phyloP scores from a whole-genome alignment of 2,329 filamentous ascomycete genomes.

The Ophiostoma quercus region DNA sequence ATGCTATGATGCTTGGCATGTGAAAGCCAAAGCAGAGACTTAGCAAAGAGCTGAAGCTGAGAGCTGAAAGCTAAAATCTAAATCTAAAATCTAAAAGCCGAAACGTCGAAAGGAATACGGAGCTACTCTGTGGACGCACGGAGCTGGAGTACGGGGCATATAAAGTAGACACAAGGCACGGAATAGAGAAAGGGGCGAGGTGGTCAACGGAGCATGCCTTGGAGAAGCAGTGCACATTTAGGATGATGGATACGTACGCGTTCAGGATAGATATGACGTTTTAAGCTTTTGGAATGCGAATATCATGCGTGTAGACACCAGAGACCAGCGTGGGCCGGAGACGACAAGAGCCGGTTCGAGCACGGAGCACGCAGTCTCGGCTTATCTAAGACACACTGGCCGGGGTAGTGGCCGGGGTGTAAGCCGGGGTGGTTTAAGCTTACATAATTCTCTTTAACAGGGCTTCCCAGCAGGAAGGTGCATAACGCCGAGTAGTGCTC shows the following conservation, averaged over 20 bases:
- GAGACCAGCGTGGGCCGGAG: background rate
- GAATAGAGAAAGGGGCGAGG: background rate
- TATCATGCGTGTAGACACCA: background rate
- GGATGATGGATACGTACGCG: background rate
- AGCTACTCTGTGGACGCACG: background rate
- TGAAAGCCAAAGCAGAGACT: background rate
- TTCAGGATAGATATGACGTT: background rate
- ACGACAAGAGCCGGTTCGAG: background rate
- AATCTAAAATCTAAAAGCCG: background rate
- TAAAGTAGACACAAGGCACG: background rate
- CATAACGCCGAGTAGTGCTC: background rate
- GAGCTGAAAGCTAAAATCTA: too few species aligned
- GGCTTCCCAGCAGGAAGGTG: background rate
- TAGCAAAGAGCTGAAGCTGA: too few species aligned
- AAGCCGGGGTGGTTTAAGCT: background rate
- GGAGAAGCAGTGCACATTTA: background rate
- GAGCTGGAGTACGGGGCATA: background rate
- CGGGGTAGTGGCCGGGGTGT: background rate
- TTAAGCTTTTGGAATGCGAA: background rate
- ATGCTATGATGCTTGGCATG: constrained; percentile 58
- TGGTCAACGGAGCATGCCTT: too few species aligned
- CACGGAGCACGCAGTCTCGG: background rate
- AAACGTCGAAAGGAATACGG: background rate
- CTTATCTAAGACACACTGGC: background rate
- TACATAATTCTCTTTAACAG: background rate